phyloP scores from a whole-genome alignment of 495 filamentous ascomycete genomes.

The Talaromyces ruber region DNA sequence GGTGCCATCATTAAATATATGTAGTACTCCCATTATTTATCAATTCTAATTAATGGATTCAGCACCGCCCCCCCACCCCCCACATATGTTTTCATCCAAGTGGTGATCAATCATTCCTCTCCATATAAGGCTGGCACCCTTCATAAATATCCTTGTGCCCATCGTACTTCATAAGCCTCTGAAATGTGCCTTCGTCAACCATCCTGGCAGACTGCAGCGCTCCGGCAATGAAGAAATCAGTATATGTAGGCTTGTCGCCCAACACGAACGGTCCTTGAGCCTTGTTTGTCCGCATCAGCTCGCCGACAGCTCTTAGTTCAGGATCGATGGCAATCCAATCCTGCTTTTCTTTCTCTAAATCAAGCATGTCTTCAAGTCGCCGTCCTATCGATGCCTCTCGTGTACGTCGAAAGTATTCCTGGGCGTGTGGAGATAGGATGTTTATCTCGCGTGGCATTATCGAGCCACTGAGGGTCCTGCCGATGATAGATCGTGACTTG shows the following conservation, averaged over 20 bases:
- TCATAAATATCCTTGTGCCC: constrained; percentile 28
- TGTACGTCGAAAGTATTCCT: constrained; percentile 30
- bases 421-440: constrained; percentile 29
- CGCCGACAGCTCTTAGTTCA: constrained; percentile 15
- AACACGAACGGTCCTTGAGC: constrained; percentile 29
- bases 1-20: too few relatives aligned
- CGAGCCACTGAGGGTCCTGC: constrained; percentile 14
- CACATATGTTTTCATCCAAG: too few relatives aligned
- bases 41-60: too few relatives aligned
- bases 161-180: constrained; percentile 17
- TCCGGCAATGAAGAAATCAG: constrained; percentile 32
- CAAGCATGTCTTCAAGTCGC: constrained; percentile 26
- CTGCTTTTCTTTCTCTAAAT: constrained; percentile 21
- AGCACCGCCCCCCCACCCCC: too few relatives aligned
- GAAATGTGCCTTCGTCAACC: constrained; percentile 27
- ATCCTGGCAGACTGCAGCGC: constrained; percentile 22
- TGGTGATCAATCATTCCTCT: constrained; percentile 24
- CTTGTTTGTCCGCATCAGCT: constrained; percentile 23
- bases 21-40: background rate
- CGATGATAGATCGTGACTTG: constrained; percentile 18
- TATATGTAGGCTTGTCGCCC: constrained; percentile 19
- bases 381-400: constrained; percentile 25
- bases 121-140: constrained; percentile 27
- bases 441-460: constrained; percentile 26
- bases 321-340: constrained; percentile 17